These are phyloP conservation scores for Plasmodium falciparum DNA, from an alignment of 169 alveolate species.

Conservation along the genomic window DNA sequence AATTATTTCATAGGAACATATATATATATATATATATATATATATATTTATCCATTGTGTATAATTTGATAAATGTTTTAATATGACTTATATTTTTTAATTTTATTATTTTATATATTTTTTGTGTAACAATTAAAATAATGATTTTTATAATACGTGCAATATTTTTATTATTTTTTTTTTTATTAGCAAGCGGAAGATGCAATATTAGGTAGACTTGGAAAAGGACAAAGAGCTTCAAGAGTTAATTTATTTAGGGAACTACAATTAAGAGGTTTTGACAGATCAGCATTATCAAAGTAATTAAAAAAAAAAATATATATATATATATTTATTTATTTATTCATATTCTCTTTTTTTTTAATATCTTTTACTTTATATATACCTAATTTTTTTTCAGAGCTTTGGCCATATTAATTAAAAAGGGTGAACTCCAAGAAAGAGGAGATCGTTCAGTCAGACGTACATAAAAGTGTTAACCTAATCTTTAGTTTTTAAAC, in stretches of 20 bases:
- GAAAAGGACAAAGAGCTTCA: slow-evolving; percentile 88
- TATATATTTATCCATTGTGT: neutral
- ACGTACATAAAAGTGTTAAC: slow-evolving; percentile 43
- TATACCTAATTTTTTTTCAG: slow-evolving; percentile 53
- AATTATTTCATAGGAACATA: too few species aligned
- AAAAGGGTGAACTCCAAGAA: slow-evolving; percentile 88
- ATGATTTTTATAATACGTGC: neutral
- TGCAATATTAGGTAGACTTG: slow-evolving; percentile 85
- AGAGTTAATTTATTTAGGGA: slow-evolving; percentile 86
- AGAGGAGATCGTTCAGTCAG: slow-evolving; percentile 90
- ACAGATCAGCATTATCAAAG: slow-evolving; percentile 82
- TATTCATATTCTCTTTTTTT: neutral
- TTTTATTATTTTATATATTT: neutral
- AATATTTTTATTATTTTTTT: slow-evolving; percentile 6
- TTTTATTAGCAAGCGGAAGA: slow-evolving; percentile 87
- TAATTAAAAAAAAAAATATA: slow-evolving; percentile 18
- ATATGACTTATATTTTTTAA: neutral
- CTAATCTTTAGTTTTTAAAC: too few species aligned
- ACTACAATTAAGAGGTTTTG: slow-evolving; percentile 85
- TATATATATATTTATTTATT: neutral
- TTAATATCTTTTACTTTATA: neutral
- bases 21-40: too few species aligned
- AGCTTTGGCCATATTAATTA: slow-evolving; percentile 86
- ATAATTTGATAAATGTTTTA: neutral
- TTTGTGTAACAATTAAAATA: neutral